Evolutionary conservation across 1,284 basidiomycete genomes (phyloP), one percentile per base, ranked within the genome.

Genomic region (Cronartium ribicola): DNA sequence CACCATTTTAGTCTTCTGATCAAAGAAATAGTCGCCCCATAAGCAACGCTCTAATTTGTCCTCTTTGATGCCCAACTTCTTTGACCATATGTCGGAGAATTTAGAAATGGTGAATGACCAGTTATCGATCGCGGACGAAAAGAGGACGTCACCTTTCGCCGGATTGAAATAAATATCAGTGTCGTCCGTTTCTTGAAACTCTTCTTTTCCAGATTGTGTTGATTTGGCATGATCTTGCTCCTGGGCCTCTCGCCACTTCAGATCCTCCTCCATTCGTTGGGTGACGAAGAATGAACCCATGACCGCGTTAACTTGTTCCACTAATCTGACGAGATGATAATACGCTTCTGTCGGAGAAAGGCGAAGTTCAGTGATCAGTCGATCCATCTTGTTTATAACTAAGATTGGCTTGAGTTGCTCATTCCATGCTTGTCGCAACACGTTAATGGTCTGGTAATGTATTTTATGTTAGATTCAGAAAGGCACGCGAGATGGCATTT

Each of bases 151-250:
- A 29, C 96, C 96, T 75, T 88, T 87, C 79, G 95, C 91, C 0
- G 96, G 96, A 2, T 94, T 91, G 79, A 99, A 98, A 83, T 98
- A 98, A 74, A 98, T 89, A 81, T 96, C 94, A 81, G 95, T 92
- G 79, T 98, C 96, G 79, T 98, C 94, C 79, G 91, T 91, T 82
- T 98, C 96, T 79, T 93, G 88, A 81, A 90, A 96, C 57, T 76
- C 76, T 41, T 80, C 79, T 13, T 78, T 77, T 77, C 10, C 74
- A 78, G 13, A 86, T 85, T 3, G 78, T 76, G 86, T 85, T 29
- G 85, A 84, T 2, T 84, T 81, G 0, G 86, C 86, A 71, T 89
- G 88, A 13, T 85, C 84, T 78, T 88, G 86, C 79, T 98, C 93
- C 39, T 91, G 88, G 77, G 91, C 91, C 83, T 98, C 94, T 77